A percentile compares a stretch with the other conserved stretches of the same genome.
Evolutionary conservation across 2,329 filamentous ascomycete genomes (phyloP).

Genomic region (Calonectria pauciramosa): DNA sequence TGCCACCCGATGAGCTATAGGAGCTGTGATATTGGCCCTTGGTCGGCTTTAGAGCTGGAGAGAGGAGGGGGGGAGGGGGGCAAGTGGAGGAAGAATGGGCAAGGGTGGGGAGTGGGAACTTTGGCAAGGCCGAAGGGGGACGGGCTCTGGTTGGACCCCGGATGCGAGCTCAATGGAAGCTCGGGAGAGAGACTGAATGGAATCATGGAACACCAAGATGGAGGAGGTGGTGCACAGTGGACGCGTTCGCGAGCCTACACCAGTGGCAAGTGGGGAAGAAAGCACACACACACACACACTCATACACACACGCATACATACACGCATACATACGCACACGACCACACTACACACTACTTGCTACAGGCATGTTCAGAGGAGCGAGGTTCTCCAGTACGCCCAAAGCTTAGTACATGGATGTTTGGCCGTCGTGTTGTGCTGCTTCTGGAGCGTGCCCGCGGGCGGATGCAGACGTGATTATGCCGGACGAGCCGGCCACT

Average conservation of each 20-base stretch:
- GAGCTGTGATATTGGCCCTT: background rate
- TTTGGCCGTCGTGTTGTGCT: background rate
- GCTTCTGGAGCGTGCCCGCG: background rate
- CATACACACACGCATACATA: background rate
- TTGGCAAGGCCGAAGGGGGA: background rate
- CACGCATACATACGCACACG: background rate
- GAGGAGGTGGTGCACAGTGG: background rate
- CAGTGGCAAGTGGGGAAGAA: background rate
- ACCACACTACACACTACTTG: background rate
- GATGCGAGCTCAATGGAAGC: background rate
- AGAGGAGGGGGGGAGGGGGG: background rate
- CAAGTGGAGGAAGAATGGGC: too few relatives aligned
- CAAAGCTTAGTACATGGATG: background rate
- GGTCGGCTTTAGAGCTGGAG: background rate
- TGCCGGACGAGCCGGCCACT: constrained; percentile 7
- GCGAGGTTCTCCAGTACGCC: background rate
- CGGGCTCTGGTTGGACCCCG: background rate
- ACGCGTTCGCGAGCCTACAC: background rate
- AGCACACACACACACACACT: too few relatives aligned
- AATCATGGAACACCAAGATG: background rate
- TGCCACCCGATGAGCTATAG: constrained; percentile 24
- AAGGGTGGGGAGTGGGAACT: background rate
- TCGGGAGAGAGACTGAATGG: background rate
- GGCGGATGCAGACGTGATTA: constrained; percentile 3
- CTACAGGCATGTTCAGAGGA: background rate